A percentile compares a stretch with the other conserved stretches of the same genome.
phyloP scores from a whole-genome alignment of 208 protist genomes.

The Acanthamoeba royreba region DNA sequence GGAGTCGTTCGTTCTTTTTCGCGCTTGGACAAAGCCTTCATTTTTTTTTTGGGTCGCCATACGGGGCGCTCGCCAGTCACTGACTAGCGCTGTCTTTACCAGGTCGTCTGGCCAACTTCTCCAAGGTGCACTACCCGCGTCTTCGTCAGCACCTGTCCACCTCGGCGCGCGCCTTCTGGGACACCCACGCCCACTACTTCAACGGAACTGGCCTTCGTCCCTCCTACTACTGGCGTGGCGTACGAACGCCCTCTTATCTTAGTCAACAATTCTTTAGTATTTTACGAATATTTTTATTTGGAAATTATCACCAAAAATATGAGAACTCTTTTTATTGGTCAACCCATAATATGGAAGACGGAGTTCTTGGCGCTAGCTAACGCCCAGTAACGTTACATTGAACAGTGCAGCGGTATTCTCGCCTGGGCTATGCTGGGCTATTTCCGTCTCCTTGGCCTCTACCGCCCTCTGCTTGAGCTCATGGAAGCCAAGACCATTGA shows the following conservation, averaged over 20 bases:
- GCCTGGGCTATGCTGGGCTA: conserved; percentile 23
- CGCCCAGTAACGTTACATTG: background rate
- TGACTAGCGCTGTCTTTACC: background rate
- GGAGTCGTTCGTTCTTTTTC: too few species aligned
- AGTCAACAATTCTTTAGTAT: background rate
- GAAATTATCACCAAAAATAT: too few species aligned
- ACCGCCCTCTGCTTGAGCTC: background rate
- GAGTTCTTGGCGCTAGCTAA: background rate
- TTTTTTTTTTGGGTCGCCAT: too few species aligned
- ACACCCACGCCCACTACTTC: conserved; percentile 41
- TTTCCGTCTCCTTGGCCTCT: background rate
- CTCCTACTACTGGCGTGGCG: conserved; percentile 5
- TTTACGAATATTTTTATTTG: background rate
- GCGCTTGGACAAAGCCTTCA: too few species aligned
- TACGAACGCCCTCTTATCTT: background rate
- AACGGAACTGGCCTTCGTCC: conserved; percentile 7
- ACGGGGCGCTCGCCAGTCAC: background rate
- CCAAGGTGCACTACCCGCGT: conserved; percentile 37
- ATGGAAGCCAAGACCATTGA: conserved; percentile 15
- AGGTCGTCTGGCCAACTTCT: conserved; percentile 42
- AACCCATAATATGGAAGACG: background rate
- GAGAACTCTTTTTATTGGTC: background rate
- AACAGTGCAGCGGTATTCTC: conserved; percentile 23
- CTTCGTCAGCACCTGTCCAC: conserved; percentile 41
- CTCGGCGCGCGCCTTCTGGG: background rate